phyloP scores from a whole-genome alignment of 176 grass and related monocot genomes.

The Areca catechu region DNA sequence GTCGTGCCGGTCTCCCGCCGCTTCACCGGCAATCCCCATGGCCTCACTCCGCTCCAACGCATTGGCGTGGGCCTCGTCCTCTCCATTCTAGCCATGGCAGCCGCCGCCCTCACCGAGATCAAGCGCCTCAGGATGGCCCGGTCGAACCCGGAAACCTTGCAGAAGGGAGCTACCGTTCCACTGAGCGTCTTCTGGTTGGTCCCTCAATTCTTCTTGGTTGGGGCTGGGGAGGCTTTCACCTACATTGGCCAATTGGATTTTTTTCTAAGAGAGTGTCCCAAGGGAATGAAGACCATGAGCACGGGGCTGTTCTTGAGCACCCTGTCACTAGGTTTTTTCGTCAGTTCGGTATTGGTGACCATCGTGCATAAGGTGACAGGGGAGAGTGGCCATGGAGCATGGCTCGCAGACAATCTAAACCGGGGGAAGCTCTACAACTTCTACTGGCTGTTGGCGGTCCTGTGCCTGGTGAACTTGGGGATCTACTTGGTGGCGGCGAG shows the following conservation, averaged over 20 bases:
- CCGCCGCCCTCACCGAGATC: constrained; percentile 9
- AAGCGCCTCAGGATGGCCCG: constrained; percentile 2
- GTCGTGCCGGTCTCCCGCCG: constrained; percentile 2
- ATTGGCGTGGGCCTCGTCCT: constrained; percentile 6
- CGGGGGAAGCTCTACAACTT: constrained; percentile 12
- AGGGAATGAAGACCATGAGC: constrained; percentile 18
- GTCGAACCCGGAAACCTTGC: neutral
- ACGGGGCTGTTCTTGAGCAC: constrained; percentile 15
- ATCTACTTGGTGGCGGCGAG: neutral
- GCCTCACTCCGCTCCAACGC: constrained; percentile 9
- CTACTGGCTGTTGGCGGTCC: constrained; percentile 2
- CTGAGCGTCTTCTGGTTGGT: constrained; percentile 11
- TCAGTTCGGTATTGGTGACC: constrained; percentile 5
- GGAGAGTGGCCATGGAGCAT: neutral
- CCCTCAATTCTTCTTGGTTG: constrained; percentile 7
- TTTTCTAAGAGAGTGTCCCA: constrained; percentile 6
- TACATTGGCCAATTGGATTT: constrained; percentile 11
- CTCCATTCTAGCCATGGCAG: constrained; percentile 8
- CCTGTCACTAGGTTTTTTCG: constrained; percentile 5
- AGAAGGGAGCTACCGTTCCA: constrained; percentile 1
- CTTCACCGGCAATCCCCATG: constrained; percentile 4
- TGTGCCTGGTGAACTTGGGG: neutral
- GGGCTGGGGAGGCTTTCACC: constrained; percentile 1
- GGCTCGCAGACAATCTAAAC: constrained; percentile 12
- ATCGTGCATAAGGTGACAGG: constrained; percentile 10